A percentile compares a stretch with the other conserved stretches of the same genome.
Conservation (phyloP, 345 rosid species). For the Viola odorata region DNA sequence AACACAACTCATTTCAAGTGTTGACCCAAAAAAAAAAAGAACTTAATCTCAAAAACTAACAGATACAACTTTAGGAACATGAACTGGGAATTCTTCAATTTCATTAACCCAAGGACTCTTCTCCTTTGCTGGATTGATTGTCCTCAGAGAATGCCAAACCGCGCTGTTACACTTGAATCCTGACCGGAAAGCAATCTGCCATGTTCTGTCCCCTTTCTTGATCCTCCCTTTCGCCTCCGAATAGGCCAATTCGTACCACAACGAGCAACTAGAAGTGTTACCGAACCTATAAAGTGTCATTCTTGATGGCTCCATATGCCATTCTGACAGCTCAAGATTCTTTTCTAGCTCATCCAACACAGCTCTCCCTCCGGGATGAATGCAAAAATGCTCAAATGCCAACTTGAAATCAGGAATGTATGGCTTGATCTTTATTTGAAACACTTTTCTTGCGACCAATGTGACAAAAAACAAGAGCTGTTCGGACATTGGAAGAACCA, state of each 20-base stretch:
- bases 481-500: conserved; percentile 88
- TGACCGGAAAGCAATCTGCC: conserved; percentile 95
- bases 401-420: conserved; percentile 81
- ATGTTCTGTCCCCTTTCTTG: conserved; percentile 69
- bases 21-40: too few relatives aligned
- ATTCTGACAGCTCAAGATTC: conserved; percentile 56
- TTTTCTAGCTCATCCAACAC: conserved; percentile 88
- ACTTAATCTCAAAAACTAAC: conserved; percentile 12
- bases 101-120: conserved; percentile 85
- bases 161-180: conserved; percentile 97
- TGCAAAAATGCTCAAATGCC: conserved; percentile 84
- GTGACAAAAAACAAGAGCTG: conserved; percentile 69
- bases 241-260: conserved; percentile 89
- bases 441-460: conserved; percentile 57
- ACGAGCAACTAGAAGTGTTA: conserved; percentile 82
- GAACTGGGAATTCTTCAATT: conserved; percentile 70
- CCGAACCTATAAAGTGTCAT: conserved; percentile 88
- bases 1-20: too few relatives aligned
- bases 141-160: conserved; percentile 74
- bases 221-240: conserved; percentile 84
- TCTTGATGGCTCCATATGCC: conserved; percentile 97
- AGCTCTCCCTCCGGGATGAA: conserved; percentile 31
- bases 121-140: conserved; percentile 61
- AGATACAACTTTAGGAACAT: conserved; percentile 28
- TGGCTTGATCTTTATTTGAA: conserved; percentile 57